Percentiles rank a stretch among this genome's conserved stretches.
phyloP scores from a whole-genome alignment of 2,329 filamentous ascomycete genomes.

The Trichoderma atroviride region DNA sequence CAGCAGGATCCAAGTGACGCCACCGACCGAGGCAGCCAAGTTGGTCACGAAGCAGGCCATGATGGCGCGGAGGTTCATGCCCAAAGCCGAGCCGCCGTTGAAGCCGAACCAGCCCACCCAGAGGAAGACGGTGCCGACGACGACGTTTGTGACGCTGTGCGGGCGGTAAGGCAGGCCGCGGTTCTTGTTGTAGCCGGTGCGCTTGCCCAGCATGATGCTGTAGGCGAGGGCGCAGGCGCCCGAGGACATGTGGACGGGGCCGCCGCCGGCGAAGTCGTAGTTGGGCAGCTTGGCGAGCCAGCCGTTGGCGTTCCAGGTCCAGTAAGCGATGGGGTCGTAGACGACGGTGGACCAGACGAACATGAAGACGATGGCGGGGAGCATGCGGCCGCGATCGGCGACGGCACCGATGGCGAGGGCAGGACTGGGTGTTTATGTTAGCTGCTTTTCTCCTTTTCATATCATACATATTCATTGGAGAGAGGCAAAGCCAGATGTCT shows the following conservation, averaged over 20 bases:
- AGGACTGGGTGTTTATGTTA: constrained; percentile 40
- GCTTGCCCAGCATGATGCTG: constrained; percentile 72
- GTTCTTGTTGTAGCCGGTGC: constrained; percentile 62
- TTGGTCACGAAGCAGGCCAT: constrained; percentile 92
- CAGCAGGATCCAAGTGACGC: constrained; percentile 80
- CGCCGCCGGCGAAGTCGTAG: constrained; percentile 75
- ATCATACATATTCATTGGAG: not conserved
- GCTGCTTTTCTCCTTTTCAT: not conserved
- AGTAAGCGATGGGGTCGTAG: constrained; percentile 74
- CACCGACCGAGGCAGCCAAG: constrained; percentile 78
- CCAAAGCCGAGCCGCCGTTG: constrained; percentile 83
- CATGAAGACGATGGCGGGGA: constrained; percentile 66
- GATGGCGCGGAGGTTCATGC: constrained; percentile 81
- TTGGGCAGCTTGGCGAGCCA: constrained; percentile 71
- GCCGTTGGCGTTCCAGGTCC: constrained; percentile 75
- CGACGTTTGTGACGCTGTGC: constrained; percentile 74
- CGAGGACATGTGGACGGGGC: constrained; percentile 74
- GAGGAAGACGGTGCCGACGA: constrained; percentile 73
- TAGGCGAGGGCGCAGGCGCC: constrained; percentile 73
- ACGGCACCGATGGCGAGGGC: constrained; percentile 63
- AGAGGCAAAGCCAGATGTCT: too few relatives aligned
- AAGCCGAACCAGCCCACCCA: constrained; percentile 98
- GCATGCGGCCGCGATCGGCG: constrained; percentile 63
- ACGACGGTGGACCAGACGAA: constrained; percentile 73
- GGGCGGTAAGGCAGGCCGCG: constrained; percentile 68